Percentiles rank a stretch among this genome's conserved stretches.
Evolutionary conservation across 2,329 filamentous ascomycete species (phyloP).

Genomic region (Xylariaceae sp.): DNA sequence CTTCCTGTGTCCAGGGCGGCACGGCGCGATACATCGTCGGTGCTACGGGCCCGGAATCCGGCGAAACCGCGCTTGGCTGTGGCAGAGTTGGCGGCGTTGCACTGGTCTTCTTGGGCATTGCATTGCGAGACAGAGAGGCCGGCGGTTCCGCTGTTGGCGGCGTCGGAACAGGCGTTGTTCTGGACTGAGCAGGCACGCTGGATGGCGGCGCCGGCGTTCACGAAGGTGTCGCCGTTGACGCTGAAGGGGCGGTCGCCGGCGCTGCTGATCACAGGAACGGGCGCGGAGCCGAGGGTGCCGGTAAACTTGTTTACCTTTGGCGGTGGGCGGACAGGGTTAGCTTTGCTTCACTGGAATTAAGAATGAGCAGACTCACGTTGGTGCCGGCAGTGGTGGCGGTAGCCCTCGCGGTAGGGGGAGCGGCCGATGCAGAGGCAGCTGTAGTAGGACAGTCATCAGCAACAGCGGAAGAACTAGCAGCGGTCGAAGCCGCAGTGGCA

Average conservation of each 20-base stretch:
- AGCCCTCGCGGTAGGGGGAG: neutral
- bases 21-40: too few species aligned
- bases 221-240: constrained; percentile 54
- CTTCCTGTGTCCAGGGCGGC: constrained; percentile 37
- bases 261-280: constrained; percentile 36
- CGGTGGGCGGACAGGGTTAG: too few species aligned
- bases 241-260: constrained; percentile 41
- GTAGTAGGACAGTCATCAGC: constrained; percentile 16
- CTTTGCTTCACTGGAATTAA: too few species aligned
- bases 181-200: constrained; percentile 48
- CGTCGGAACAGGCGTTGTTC: constrained; percentile 48
- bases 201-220: constrained; percentile 41
- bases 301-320: constrained; percentile 47
- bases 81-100: constrained; percentile 24
- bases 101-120: constrained; percentile 39
- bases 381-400: too few species aligned
- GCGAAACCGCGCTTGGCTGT: constrained; percentile 13
- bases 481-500: constrained; percentile 10
- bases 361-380: too few species aligned
- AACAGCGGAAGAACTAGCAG: constrained; percentile 9
- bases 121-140: constrained; percentile 38
- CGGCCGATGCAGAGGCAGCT: constrained; percentile 6
- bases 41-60: constrained; percentile 5
- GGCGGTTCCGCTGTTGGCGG: constrained; percentile 42
- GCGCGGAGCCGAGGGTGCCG: constrained; percentile 40